Percentiles rank a stretch among this genome's conserved stretches.
Evolutionary conservation across 1,139 yeast genomes (phyloP).

Genomic region (Magnusiomyces suaveolens): DNA sequence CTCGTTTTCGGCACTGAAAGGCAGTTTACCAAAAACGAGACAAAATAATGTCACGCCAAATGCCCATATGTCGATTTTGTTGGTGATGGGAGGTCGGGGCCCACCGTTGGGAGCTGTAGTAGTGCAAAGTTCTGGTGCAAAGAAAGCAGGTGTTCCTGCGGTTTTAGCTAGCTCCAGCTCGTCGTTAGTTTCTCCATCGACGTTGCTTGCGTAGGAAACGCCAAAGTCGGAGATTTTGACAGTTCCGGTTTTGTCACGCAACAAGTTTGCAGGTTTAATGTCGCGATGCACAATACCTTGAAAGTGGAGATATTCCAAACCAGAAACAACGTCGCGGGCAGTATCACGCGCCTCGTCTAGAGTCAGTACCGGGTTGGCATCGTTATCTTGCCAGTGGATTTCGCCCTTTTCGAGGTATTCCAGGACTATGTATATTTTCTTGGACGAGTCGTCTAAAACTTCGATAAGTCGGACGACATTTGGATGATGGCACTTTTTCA

Average conservation of each 20-base stretch:
- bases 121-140: slow-evolving; percentile 67
- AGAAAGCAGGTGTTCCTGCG: slow-evolving; percentile 84
- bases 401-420: slow-evolving; percentile 93
- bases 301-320: slow-evolving; percentile 83
- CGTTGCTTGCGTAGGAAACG: slow-evolving; percentile 69
- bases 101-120: slow-evolving; percentile 32
- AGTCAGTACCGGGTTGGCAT: slow-evolving; percentile 50
- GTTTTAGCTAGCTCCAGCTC: slow-evolving; percentile 83
- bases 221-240: slow-evolving; percentile 97
- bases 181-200: slow-evolving; percentile 41
- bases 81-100: slow-evolving; percentile 45
- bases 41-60: slow-evolving; percentile 89
- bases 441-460: slow-evolving; percentile 76
- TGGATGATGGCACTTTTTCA: slow-evolving; percentile 88
- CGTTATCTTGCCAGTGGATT: slow-evolving; percentile 60
- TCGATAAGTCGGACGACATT: slow-evolving; percentile 82
- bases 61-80: slow-evolving; percentile 94
- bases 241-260: slow-evolving; percentile 58
- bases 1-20: slow-evolving; percentile 85
- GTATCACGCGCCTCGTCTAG: slow-evolving; percentile 58
- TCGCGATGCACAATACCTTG: slow-evolving; percentile 96
- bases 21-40: slow-evolving; percentile 75
- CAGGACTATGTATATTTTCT: slow-evolving; percentile 80
- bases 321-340: slow-evolving; percentile 76
- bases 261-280: slow-evolving; percentile 89